Base-by-base conservation (phyloP, 2,329 filamentous ascomycete genomes). In the Aspergillus spinulosporus region DNA sequence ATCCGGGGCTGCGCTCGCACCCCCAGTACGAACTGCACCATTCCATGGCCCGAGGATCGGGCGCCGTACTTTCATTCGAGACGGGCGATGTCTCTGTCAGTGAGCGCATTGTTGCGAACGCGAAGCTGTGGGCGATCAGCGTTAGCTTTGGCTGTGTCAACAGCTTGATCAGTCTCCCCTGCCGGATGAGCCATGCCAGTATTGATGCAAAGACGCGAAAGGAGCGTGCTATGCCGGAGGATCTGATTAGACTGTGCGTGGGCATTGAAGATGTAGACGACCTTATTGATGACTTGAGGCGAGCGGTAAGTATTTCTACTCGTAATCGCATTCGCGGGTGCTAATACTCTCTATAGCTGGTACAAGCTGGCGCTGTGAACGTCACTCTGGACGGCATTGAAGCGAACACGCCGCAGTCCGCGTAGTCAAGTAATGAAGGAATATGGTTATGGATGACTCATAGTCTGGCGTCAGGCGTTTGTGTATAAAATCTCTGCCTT, bases 141-240 rank as follows among this genome's bases (percentile, higher is more conserved):
- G 94, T 99, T 58, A 96, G 91, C 69, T 99, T 99, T 72, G 94
- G 94, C 47, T 97, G 94, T 72, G 94, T 99, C 63, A 99, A 99
- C 79, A 96, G 90, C 72, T 79, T 99, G 73, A 99, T 99, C 75
- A 97, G 92, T 78, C 97, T 99, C 93, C 93, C 94, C 6, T 99
- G 94, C 78, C 92, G 93, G 68, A 99, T 99, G 95, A 97, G 93
- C 76, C 94, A 99, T 76, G 94, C 94, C 39, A 96, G 91, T 71
- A 99, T 99, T 69, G 94, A 97, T 71, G 90, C 92, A 57, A 96
- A 96, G 79, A 97, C 92, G 51, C 82, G 94, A 64, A 82, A 85
- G 66, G 92, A 96, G 77, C 84, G 92, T 62, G 88, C 93, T 62
- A 89, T 99, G 86, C 94, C 94, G 8, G 94, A 99, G 76, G 94